phyloP scores from a whole-genome alignment of 1,139 yeast genomes.

The Magnusiomyces ingens region DNA sequence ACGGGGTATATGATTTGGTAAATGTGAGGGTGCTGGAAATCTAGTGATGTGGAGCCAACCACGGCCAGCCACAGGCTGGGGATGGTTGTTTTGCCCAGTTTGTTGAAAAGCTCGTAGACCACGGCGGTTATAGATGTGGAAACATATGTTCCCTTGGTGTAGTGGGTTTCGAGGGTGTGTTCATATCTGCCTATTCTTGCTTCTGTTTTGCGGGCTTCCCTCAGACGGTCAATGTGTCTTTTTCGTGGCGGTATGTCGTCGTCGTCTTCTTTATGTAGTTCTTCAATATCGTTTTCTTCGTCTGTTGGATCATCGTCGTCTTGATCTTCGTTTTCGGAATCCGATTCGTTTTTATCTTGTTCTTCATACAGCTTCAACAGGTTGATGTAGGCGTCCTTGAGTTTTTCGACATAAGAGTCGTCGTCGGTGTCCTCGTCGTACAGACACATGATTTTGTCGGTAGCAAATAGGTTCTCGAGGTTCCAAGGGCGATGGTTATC shows the following conservation, averaged over 20 bases:
- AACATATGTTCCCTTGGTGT: constrained; percentile 74
- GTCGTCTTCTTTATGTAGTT: constrained; percentile 12
- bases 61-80: constrained; percentile 81
- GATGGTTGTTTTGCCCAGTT: constrained; percentile 68
- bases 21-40: constrained; percentile 66
- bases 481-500: constrained; percentile 98
- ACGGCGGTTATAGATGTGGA: constrained; percentile 72
- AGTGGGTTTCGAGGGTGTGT: constrained; percentile 57
- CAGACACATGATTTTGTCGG: constrained; percentile 70
- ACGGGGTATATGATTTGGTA: constrained; percentile 69
- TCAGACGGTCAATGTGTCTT: constrained; percentile 24
- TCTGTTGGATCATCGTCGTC: constrained; percentile 12
- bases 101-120: constrained; percentile 69
- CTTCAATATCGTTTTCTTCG: constrained; percentile 11
- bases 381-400: constrained; percentile 5
- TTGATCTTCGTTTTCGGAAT: constrained; percentile 14
- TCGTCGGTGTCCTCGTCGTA: constrained; percentile 73
- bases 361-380: constrained; percentile 22
- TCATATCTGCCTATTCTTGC: constrained; percentile 39
- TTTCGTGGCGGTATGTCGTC: constrained; percentile 16
- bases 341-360: constrained; percentile 18
- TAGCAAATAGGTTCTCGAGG: constrained; percentile 83
- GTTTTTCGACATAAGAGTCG: constrained; percentile 21
- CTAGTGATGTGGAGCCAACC: constrained; percentile 81
- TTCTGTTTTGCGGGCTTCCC: constrained; percentile 26